These are phyloP conservation scores for Pseudocohnilembus persalinus DNA, from an alignment of 169 alveolate species.

Conservation along the genomic window DNA sequence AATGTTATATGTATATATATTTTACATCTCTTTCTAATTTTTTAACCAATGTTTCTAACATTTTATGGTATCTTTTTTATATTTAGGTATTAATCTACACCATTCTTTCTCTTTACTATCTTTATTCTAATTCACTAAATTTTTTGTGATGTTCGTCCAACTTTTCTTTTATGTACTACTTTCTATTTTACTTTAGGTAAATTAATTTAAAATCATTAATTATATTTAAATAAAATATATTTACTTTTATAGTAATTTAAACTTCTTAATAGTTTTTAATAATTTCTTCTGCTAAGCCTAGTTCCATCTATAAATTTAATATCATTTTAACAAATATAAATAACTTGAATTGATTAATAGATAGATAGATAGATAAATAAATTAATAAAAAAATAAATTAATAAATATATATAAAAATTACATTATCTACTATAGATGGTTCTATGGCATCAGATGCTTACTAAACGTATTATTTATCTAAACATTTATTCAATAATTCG, in stretches of 20 bases:
- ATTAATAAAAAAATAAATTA: too few species aligned
- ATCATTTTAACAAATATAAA: too few species aligned
- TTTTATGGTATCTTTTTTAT: background rate
- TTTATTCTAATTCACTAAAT: background rate
- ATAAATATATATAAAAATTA: background rate
- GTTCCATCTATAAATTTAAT: background rate
- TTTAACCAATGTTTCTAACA: background rate
- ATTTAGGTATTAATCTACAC: too few species aligned
- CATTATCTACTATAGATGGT: conserved; percentile 3
- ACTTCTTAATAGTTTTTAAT: background rate
- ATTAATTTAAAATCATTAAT: too few species aligned
- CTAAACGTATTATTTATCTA: conserved; percentile 14
- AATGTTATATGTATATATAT: too few species aligned
- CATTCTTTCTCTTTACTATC: background rate
- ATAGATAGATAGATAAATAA: too few species aligned
- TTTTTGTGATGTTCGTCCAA: background rate
- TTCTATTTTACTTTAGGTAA: background rate
- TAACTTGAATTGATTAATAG: too few species aligned
- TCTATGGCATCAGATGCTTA: conserved; percentile 12
- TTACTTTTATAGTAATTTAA: background rate
- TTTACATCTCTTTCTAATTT: background rate
- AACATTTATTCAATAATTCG: conserved; percentile 18
- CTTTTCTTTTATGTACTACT: background rate
- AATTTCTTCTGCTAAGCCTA: background rate
- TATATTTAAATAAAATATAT: too few species aligned